Conservation (phyloP, 352 stramenopile species). For the Phytophthora melonis region DNA sequence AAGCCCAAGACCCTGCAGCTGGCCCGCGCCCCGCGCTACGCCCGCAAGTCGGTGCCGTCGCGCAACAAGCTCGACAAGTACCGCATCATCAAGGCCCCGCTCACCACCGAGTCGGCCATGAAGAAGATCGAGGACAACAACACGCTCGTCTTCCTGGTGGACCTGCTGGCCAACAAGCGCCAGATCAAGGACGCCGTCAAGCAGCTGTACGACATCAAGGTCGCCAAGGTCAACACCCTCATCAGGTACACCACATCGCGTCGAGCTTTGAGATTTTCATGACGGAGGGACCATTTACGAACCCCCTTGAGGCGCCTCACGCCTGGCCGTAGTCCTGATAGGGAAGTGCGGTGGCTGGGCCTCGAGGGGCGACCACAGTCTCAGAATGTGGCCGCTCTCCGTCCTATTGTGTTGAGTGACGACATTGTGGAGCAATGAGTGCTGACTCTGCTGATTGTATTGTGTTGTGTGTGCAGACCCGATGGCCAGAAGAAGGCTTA, state of each 20-base stretch:
- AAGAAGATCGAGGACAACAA: slow-evolving; percentile 99
- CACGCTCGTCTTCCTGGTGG: slow-evolving; percentile 99
- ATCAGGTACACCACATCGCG: slow-evolving; percentile 95
- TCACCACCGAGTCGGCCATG: slow-evolving; percentile 99
- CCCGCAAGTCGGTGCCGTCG: slow-evolving; percentile 92
- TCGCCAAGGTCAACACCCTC: slow-evolving; percentile 99
- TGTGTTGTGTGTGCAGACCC: slow-evolving; percentile 73
- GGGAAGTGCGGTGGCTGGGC: slow-evolving; percentile 41
- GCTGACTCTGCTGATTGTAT: slow-evolving; percentile 16
- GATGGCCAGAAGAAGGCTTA: slow-evolving; percentile 99
- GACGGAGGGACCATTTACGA: slow-evolving; percentile 34
- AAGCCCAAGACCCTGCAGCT: slow-evolving; percentile 98
- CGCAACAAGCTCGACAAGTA: slow-evolving; percentile 99
- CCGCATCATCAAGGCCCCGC: slow-evolving; percentile 99
- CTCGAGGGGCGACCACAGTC: slow-evolving; percentile 22
- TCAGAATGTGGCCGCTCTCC: slow-evolving; percentile 14
- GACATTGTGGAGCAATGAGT: slow-evolving; percentile 2
- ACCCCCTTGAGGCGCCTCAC: slow-evolving; percentile 20
- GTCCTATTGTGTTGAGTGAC: slow-evolving; percentile 8
- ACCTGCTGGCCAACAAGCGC: slow-evolving; percentile 99
- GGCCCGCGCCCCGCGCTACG: slow-evolving; percentile 96
- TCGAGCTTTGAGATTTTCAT: slow-evolving; percentile 58
- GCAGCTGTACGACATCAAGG: slow-evolving; percentile 99
- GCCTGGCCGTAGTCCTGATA: slow-evolving; percentile 56
- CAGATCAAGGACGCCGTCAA: slow-evolving; percentile 99